Evolutionary conservation across 345 rosid species (phyloP).

Genomic region (Camelina laxa): DNA sequence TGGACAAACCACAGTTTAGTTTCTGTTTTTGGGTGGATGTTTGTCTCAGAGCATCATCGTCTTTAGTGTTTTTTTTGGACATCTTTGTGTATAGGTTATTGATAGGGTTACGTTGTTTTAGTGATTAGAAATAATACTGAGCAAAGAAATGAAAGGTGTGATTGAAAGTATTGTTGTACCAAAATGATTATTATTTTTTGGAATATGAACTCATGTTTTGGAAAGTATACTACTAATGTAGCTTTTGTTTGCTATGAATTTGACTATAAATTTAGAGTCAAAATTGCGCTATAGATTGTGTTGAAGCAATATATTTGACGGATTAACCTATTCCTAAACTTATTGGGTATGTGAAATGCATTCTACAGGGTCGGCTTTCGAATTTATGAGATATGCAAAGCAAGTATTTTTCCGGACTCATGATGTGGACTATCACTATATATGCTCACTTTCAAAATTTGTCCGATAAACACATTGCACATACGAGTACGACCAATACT

Average conservation of each 20-base stretch:
- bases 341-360: background rate
- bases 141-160: constrained; percentile 29
- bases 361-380: background rate
- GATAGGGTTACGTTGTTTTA: constrained; percentile 34
- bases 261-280: background rate
- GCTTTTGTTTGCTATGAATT: constrained; percentile 4
- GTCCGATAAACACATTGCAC: background rate
- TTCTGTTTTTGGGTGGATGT: constrained; percentile 22
- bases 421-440: background rate
- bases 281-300: too few relatives aligned
- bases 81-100: constrained; percentile 36
- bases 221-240: too few relatives aligned
- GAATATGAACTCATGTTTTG: too few relatives aligned
- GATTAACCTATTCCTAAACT: background rate
- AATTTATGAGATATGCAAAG: background rate
- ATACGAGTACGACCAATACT: background rate
- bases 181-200: background rate
- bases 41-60: constrained; percentile 17
- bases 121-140: constrained; percentile 34
- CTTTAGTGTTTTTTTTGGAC: constrained; percentile 31
- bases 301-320: too few relatives aligned
- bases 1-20: constrained; percentile 11
- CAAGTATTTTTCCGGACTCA: background rate
- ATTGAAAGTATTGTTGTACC: constrained; percentile 33
- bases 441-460: background rate